Percentiles rank a stretch among this genome's conserved stretches.
phyloP scores from a whole-genome alignment of 352 stramenopile genomes.

The Thraustotheca clavata region DNA sequence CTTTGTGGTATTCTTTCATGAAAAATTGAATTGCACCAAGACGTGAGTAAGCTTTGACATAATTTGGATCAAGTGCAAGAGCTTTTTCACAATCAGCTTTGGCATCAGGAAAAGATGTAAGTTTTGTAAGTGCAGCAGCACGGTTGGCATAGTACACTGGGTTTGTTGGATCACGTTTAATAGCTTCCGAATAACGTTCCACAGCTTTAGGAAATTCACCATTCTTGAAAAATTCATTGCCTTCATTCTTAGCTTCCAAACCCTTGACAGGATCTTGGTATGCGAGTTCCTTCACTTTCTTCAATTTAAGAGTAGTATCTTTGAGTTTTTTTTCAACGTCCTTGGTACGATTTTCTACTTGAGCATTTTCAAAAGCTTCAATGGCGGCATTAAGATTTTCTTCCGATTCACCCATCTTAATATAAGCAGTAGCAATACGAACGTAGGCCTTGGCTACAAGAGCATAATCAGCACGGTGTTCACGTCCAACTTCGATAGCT shows the following conservation, averaged over 20 bases:
- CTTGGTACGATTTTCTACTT: slow-evolving; percentile 85
- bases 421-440: slow-evolving; percentile 93
- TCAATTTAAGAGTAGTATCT: slow-evolving; percentile 90
- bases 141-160: slow-evolving; percentile 99
- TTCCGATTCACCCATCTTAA: slow-evolving; percentile 90
- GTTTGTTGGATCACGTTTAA: slow-evolving; percentile 97
- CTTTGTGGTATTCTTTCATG: slow-evolving; percentile 99
- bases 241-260: slow-evolving; percentile 95
- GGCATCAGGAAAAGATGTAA: slow-evolving; percentile 91
- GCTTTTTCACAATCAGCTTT: slow-evolving; percentile 96
- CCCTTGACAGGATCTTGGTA: slow-evolving; percentile 98
- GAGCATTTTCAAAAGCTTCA: slow-evolving; percentile 74
- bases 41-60: slow-evolving; percentile 98
- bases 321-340: slow-evolving; percentile 95
- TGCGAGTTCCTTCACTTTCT: slow-evolving; percentile 88
- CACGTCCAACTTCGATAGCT: slow-evolving; percentile 93
- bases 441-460: slow-evolving; percentile 94
- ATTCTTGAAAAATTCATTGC: slow-evolving; percentile 97
- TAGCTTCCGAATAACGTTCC: slow-evolving; percentile 95
- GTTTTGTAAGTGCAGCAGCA: slow-evolving; percentile 96
- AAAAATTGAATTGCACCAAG: slow-evolving; percentile 99
- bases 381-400: slow-evolving; percentile 84
- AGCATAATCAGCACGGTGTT: slow-evolving; percentile 92
- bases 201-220: slow-evolving; percentile 93
- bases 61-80: slow-evolving; percentile 97